Percentiles rank a stretch among this genome's conserved stretches.
These are phyloP conservation scores for Colletotrichum sp. DNA, from an alignment of 2,329 filamentous ascomycete species.

Conservation along the genomic window DNA sequence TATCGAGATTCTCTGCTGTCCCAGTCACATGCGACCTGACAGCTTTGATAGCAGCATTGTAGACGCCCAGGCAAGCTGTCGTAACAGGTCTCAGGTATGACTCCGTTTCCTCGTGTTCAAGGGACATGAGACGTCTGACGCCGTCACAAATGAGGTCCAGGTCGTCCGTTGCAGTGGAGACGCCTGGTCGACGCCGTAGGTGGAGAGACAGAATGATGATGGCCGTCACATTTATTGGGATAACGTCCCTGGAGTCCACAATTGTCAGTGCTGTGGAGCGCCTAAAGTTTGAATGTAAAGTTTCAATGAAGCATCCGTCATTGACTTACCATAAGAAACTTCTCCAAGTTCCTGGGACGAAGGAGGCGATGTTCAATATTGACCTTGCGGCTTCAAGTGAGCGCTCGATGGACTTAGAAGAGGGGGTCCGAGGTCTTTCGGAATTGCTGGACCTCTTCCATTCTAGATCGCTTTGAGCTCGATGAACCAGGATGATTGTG, in stretches of 20 bases:
- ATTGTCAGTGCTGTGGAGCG: accelerated
- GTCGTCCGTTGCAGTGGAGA: not conserved
- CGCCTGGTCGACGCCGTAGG: not conserved
- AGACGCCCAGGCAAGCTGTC: not conserved
- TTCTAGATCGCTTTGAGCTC: not conserved
- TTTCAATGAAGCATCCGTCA: not conserved
- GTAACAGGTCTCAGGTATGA: not conserved
- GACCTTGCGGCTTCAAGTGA: not conserved
- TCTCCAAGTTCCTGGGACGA: not conserved
- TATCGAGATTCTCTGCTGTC: not conserved
- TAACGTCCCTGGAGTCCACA: not conserved
- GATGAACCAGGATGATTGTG: not conserved
- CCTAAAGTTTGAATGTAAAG: accelerated
- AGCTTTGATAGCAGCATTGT: not conserved
- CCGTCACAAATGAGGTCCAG: not conserved
- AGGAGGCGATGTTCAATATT: not conserved
- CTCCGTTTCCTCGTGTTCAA: not conserved
- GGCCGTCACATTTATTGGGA: not conserved
- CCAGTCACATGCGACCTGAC: accelerated
- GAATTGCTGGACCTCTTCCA: not conserved
- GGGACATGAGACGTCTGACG: not conserved
- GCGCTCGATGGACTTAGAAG: not conserved
- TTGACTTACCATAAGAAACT: not conserved
- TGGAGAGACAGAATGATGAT: not conserved
- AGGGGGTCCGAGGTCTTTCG: accelerated